Base-by-base conservation (phyloP, 352 stramenopile genomes). In the Thraustochytrium striatum region DNA sequence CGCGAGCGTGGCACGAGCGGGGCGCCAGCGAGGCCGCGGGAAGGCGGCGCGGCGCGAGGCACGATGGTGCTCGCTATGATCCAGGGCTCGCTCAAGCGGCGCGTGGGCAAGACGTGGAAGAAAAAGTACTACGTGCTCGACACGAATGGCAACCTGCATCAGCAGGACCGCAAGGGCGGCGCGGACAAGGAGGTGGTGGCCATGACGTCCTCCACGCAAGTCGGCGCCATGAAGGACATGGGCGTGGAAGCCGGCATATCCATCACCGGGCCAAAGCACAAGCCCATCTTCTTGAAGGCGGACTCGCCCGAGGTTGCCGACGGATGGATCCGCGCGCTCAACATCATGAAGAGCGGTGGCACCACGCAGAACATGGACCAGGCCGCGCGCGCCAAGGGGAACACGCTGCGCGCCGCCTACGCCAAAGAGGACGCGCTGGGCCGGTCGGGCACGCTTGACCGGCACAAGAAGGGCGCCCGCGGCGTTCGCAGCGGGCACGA, bases 111-210 rank as follows among this genome's bases (percentile, higher is more conserved):
- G 21, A 84, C 69, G 57, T 85, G 79, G 79, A 84, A 84, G 43
- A 70, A 82, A 43, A 41, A 80, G 21, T 85, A 85, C 57, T 85
- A 85, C 32, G 65, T 85, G 57, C 72, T 85, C 1, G 70, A 65
- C 43, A 41, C 16, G 19, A 41, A 59, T 13, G 72, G 65, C 2
- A 30, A 65, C 32, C n/a, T 81, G 35, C 61, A 80, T 39, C 82
- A 69, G 32, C 21, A 32, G 33, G 53, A 83, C 32, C 72, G 75
- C 36, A 68, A 75, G 41, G 69, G 55, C 47, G 35, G 8, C 21
- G 21, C 35, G 16, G 58, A 39, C 69, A 83, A 81, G 72, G 72
- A 38, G 1, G 43, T 43, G 25, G 61, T 75, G 41, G 30, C 65
- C 28, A 75, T 75, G n/a, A 75, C 65, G 11, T 28, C 61, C 30